Percentiles rank a stretch among this genome's conserved stretches.
Evolutionary conservation across 768 basidiomycete genomes (phyloP).

Genomic region (Hysterangium stoloniferum): DNA sequence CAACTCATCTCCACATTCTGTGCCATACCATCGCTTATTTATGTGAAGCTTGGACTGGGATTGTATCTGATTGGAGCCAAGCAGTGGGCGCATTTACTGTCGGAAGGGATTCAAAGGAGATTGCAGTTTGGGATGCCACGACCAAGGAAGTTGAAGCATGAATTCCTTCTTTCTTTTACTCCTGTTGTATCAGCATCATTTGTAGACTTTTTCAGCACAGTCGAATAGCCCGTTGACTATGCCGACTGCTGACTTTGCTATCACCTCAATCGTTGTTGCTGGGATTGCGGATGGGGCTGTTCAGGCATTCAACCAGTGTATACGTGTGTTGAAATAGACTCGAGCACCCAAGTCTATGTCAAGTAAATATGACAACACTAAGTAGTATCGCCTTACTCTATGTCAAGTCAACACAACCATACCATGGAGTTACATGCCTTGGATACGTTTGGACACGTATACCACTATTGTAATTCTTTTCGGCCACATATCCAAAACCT

Average conservation of each 20-base stretch:
- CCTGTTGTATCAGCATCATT: neutral
- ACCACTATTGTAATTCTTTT: no score
- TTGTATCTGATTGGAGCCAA: slow-evolving; percentile 94
- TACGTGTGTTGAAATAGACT: no score
- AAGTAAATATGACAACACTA: no score
- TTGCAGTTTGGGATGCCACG: slow-evolving; percentile 93
- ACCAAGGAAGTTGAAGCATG: slow-evolving; percentile 71
- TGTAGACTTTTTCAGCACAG: slow-evolving; percentile 81
- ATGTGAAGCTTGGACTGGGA: slow-evolving; percentile 65
- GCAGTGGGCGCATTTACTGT: slow-evolving; percentile 76
- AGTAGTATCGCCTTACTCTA: no score
- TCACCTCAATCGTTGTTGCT: slow-evolving; percentile 75
- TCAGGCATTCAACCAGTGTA: slow-evolving; percentile 86
- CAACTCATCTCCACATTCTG: slow-evolving; percentile 94
- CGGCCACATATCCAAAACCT: no score
- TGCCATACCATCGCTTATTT: slow-evolving; percentile 45
- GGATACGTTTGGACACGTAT: no score
- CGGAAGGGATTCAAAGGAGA: slow-evolving; percentile 82
- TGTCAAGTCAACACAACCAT: no score
- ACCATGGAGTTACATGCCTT: no score
- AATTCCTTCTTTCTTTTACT: neutral
- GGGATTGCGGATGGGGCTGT: slow-evolving; percentile 91
- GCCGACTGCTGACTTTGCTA: slow-evolving; percentile 68
- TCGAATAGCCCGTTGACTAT: slow-evolving; percentile 86
- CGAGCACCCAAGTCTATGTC: no score